phyloP scores from a whole-genome alignment of 371 early-diverging fungal species.

The Actinomucor elegans region DNA sequence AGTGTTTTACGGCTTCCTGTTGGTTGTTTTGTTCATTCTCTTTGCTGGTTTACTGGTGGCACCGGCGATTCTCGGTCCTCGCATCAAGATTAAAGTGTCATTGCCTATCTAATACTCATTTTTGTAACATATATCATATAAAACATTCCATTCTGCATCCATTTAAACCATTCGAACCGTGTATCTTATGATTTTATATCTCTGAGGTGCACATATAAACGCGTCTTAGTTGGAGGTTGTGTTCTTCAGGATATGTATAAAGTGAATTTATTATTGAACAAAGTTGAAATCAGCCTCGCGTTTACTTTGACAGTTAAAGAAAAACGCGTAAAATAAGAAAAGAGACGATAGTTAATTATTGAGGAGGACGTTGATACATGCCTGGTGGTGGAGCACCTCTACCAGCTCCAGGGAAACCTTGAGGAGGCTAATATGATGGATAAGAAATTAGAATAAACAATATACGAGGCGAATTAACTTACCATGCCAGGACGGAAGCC shows the following conservation, averaged over 20 bases:
- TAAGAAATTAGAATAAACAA: background rate
- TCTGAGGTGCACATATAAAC: too few relatives aligned
- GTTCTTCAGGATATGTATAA: slow-evolving; percentile 7
- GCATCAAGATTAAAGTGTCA: slow-evolving; percentile 10
- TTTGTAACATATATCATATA: background rate
- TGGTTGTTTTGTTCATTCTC: slow-evolving; percentile 25
- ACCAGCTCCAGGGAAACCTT: slow-evolving; percentile 35
- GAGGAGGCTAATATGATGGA: slow-evolving; percentile 27
- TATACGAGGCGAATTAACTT: background rate
- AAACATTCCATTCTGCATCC: background rate
- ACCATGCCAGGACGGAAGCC: slow-evolving; percentile 26
- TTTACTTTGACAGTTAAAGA: background rate
- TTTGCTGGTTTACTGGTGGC: slow-evolving; percentile 17
- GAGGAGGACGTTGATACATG: slow-evolving; percentile 34
- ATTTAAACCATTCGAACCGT: too few relatives aligned
- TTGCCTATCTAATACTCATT: slow-evolving; percentile 13
- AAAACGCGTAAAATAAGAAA: background rate
- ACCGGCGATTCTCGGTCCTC: slow-evolving; percentile 23
- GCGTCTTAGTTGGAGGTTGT: too few relatives aligned
- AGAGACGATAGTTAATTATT: slow-evolving; percentile 5
- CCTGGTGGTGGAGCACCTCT: slow-evolving; percentile 39
- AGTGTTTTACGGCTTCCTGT: slow-evolving; percentile 63
- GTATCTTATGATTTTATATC: too few relatives aligned
- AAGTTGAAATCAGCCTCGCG: background rate
- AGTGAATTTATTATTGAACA: slow-evolving; percentile 10